Evolutionary conservation across 2,329 filamentous ascomycete genomes (phyloP), one percentile per base, ranked within the genome.

Genomic region (Arthrinium phaeospermum): DNA sequence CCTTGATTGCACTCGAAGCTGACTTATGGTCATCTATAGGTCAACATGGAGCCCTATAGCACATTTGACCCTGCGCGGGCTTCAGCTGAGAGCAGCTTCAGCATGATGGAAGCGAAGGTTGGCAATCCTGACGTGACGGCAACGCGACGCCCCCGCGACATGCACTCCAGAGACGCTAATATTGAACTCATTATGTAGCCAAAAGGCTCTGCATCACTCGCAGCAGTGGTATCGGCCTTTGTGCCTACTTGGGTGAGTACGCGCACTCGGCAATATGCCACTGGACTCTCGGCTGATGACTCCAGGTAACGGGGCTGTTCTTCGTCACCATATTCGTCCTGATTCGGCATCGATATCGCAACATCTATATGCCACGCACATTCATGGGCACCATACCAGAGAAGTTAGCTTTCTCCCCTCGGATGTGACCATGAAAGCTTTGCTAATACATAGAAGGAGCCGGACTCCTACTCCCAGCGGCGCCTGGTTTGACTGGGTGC

Each of bases 301-400:
- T 44, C 4, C 70, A 80, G 79, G 73, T 71, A 30, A 76, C 75
- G 2, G 78, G 77, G 16, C 68, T 80, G 24, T 51, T 74, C 10
- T 78, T 80, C 30, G 64, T 80, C 27, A 76, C 72, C 1, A 75
- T 78, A 72, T 80, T 80, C 67, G 41, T 79, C 71, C 69, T 79
- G n/a, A 72, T 80, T 41, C 73, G 78, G 22, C 77, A 72, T 19
- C 74, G 75, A 68, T 79, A 78, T 69, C 77, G 74, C 1, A 77
- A 77, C 14, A 76, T 80, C 8, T 80, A 80, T 37, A 72, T 77
- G 2, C 79, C 79, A 70, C 78, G 78, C 10, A 80, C 78, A 12
- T 79, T 76, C 68, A 75, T 80, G 22, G 78, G 78, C 41, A 78
- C 70, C 16, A 73, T 80, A 57, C 75, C 77, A 12, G 77, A 80